phyloP scores from a whole-genome alignment of 345 rosid genomes.

The Microcos paniculata region DNA sequence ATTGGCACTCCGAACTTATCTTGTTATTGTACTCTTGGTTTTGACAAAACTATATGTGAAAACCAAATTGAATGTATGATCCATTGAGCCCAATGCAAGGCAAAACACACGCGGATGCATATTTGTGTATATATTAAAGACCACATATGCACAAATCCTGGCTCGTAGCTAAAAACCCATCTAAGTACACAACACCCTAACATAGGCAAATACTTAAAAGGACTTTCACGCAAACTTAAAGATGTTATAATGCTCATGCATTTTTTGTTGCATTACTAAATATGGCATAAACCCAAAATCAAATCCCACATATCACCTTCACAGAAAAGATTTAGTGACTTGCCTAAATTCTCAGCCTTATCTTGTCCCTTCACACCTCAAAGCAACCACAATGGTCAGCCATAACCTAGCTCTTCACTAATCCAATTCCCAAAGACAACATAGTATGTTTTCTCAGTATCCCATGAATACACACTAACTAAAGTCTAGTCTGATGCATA shows the following conservation, averaged over 20 bases:
- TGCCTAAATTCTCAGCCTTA: slow-evolving; percentile 9
- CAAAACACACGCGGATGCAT: not conserved
- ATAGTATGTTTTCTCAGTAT: slow-evolving; percentile 2
- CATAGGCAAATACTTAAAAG: not conserved
- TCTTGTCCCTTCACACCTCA: not conserved
- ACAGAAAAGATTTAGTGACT: not conserved
- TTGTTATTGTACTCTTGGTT: not conserved
- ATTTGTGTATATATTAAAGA: not conserved
- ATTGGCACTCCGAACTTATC: not conserved
- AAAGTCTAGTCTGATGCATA: not conserved
- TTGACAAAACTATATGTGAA: not conserved
- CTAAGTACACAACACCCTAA: not conserved
- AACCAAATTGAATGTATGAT: not conserved
- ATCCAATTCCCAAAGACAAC: not conserved
- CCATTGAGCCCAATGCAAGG: not conserved
- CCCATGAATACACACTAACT: not conserved
- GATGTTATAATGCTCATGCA: not conserved
- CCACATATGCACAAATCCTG: not conserved
- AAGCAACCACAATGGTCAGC: not conserved
- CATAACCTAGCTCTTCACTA: not conserved
- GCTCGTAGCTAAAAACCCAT: not conserved
- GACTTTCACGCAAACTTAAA: not conserved
- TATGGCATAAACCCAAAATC: not conserved
- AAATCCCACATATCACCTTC: not conserved
- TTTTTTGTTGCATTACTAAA: not conserved